These are phyloP conservation scores for Pyrenopolyporus hunteri DNA, from an alignment of 495 filamentous ascomycete species.

Conservation along the genomic window DNA sequence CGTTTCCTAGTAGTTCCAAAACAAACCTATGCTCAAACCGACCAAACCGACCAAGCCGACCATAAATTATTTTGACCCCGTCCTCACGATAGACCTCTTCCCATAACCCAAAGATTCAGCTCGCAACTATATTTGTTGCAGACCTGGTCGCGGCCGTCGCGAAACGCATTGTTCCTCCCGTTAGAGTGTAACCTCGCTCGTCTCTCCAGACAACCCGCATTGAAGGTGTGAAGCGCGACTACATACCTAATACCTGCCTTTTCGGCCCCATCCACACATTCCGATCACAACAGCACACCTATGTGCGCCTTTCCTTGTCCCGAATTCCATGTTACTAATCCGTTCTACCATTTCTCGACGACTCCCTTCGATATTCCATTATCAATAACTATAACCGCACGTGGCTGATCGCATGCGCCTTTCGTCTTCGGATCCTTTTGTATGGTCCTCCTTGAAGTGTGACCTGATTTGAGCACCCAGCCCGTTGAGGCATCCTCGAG, in stretches of 20 bases:
- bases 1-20: slow-evolving; percentile 17
- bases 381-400: slow-evolving; percentile 29
- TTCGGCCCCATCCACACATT: slow-evolving; percentile 21
- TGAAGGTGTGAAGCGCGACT: slow-evolving; percentile 26
- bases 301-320: slow-evolving; percentile 33
- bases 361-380: slow-evolving; percentile 34
- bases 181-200: slow-evolving; percentile 37
- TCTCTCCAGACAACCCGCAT: slow-evolving; percentile 22
- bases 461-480: slow-evolving; percentile 36
- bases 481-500: slow-evolving; percentile 31
- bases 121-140: slow-evolving; percentile 1
- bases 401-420: slow-evolving; percentile 22
- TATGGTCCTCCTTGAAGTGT: slow-evolving; percentile 34
- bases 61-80: slow-evolving; percentile 13
- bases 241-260: slow-evolving; percentile 1
- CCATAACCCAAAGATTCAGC: not conserved
- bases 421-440: slow-evolving; percentile 19
- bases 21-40: slow-evolving; percentile 5
- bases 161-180: slow-evolving; percentile 30
- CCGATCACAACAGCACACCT: slow-evolving; percentile 27
- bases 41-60: too few species aligned
- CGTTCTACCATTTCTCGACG: slow-evolving; percentile 26
- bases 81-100: slow-evolving; percentile 1
- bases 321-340: slow-evolving; percentile 40
- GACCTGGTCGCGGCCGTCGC: slow-evolving; percentile 21